Conservation (phyloP, 2,329 filamentous ascomycete genomes). For the Botryosphaeria dothidea region DNA sequence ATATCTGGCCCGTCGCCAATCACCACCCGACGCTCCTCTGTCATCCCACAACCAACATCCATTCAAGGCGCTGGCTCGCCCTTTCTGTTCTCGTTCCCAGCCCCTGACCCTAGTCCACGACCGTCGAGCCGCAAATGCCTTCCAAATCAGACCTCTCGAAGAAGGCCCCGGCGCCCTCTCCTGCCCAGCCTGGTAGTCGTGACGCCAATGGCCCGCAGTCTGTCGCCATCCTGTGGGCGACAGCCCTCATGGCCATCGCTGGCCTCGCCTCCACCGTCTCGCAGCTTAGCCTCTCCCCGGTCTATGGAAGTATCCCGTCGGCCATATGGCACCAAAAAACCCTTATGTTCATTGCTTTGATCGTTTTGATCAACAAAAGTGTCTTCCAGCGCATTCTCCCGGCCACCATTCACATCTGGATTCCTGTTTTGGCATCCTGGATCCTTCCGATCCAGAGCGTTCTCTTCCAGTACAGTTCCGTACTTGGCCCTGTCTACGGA, state of each 20-base stretch:
- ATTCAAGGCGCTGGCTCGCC: slow-evolving; percentile 1
- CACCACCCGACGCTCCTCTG: slow-evolving; percentile 3
- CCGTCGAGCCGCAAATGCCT: not conserved
- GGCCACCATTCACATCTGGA: slow-evolving; percentile 51
- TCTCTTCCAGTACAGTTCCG: slow-evolving; percentile 66
- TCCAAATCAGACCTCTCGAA: not conserved
- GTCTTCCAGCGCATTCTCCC: slow-evolving; percentile 53
- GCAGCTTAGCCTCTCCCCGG: slow-evolving; percentile 76
- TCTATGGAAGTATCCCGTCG: slow-evolving; percentile 83
- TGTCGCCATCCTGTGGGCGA: slow-evolving; percentile 32
- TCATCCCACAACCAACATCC: slow-evolving; percentile 4
- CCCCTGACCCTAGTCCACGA: slow-evolving; percentile 3
- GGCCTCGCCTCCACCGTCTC: slow-evolving; percentile 70
- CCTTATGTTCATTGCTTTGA: slow-evolving; percentile 66
- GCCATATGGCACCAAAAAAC: slow-evolving; percentile 68
- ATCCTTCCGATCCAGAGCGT: slow-evolving; percentile 72
- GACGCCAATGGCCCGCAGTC: not conserved
- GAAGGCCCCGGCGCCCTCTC: not conserved
- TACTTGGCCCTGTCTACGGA: slow-evolving; percentile 69
- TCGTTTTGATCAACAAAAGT: slow-evolving; percentile 71
- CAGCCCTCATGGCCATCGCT: slow-evolving; percentile 54
- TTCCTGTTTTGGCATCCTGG: slow-evolving; percentile 75
- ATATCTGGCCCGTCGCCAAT: slow-evolving; percentile 3
- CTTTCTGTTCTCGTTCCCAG: not conserved
- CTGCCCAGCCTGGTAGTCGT: not conserved